These are phyloP conservation scores for Ustilago bromivora DNA, from an alignment of 1,284 basidiomycete species.

Conservation along the genomic window DNA sequence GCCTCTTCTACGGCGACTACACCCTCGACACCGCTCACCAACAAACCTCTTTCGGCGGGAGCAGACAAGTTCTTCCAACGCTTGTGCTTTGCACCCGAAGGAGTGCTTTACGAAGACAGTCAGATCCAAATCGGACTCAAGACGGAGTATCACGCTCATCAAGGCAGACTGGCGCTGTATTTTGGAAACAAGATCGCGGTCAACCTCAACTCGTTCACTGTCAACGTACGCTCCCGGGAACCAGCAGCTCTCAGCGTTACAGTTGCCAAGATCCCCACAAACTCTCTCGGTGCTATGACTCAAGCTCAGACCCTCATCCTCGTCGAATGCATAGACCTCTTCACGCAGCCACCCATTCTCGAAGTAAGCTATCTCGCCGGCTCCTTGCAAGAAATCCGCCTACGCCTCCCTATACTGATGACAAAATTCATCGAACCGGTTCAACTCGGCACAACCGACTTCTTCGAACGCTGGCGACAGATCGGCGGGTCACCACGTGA, in stretches of 20 bases:
- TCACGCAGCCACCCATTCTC: conserved; percentile 82
- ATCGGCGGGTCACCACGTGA: conserved; percentile 92
- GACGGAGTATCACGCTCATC: conserved; percentile 90
- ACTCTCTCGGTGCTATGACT: conserved; percentile 82
- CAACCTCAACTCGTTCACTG: conserved; percentile 88
- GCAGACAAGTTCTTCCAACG: conserved; percentile 83
- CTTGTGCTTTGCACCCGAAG: conserved; percentile 82
- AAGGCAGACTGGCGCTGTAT: conserved; percentile 91
- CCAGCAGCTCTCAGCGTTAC: conserved; percentile 81
- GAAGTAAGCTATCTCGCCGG: conserved; percentile 92
- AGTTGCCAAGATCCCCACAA: conserved; percentile 86
- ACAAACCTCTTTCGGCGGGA: conserved; percentile 60
- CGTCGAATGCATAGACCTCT: conserved; percentile 91
- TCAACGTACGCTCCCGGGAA: conserved; percentile 77
- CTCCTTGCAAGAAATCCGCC: conserved; percentile 84
- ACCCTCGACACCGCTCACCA: conserved; percentile 27
- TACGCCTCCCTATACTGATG: conserved; percentile 86
- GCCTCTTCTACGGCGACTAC: conserved; percentile 31
- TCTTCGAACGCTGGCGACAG: conserved; percentile 98
- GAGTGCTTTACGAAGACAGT: conserved; percentile 93
- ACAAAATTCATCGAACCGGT: conserved; percentile 95
- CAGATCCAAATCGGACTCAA: conserved; percentile 96
- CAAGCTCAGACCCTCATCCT: conserved; percentile 94
- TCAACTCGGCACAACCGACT: conserved; percentile 82
- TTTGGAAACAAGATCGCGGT: conserved; percentile 94